phyloP scores from a whole-genome alignment of 495 filamentous ascomycete species.

The Coniosporium apollinis region DNA sequence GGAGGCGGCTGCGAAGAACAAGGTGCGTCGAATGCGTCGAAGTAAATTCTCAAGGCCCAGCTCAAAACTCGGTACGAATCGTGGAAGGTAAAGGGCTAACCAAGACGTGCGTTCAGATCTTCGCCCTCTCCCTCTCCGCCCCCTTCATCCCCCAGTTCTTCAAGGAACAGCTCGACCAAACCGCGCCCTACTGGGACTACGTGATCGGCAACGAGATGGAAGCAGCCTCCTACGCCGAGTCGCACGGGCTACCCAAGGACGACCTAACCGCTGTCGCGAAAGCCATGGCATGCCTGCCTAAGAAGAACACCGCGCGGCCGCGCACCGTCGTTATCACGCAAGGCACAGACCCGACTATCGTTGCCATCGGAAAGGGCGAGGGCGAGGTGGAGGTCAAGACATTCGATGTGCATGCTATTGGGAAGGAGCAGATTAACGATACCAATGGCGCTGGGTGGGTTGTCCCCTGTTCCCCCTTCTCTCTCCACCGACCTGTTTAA shows the following conservation, averaged over 20 bases:
- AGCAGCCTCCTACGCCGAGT: slow-evolving; percentile 67
- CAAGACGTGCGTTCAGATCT: slow-evolving; percentile 31
- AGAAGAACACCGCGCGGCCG: slow-evolving; percentile 66
- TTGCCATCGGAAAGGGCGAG: slow-evolving; percentile 41
- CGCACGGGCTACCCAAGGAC: slow-evolving; percentile 48
- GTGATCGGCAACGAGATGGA: slow-evolving; percentile 95
- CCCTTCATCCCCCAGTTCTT: slow-evolving; percentile 96
- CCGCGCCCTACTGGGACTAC: slow-evolving; percentile 85
- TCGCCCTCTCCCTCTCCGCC: slow-evolving; percentile 78
- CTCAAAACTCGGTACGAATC: background rate
- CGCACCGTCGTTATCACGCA: slow-evolving; percentile 85
- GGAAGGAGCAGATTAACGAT: slow-evolving; percentile 64
- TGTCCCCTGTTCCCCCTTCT: too few species aligned
- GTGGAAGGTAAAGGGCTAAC: slow-evolving; percentile 1
- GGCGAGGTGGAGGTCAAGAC: slow-evolving; percentile 50
- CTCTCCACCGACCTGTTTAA: slow-evolving; percentile 3
- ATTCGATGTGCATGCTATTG: slow-evolving; percentile 64
- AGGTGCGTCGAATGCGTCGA: slow-evolving; percentile 40
- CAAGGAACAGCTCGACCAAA: slow-evolving; percentile 80
- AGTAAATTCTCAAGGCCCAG: too few species aligned
- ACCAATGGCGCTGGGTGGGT: slow-evolving; percentile 84
- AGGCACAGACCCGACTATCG: slow-evolving; percentile 74
- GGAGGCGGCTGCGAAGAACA: slow-evolving; percentile 75
- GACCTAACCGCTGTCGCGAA: slow-evolving; percentile 80
- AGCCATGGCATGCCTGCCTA: slow-evolving; percentile 69